A percentile compares a stretch with the other conserved stretches of the same genome.
phyloP scores from a whole-genome alignment of 306 rosid genomes.

The Casuarina cunninghamiana region DNA sequence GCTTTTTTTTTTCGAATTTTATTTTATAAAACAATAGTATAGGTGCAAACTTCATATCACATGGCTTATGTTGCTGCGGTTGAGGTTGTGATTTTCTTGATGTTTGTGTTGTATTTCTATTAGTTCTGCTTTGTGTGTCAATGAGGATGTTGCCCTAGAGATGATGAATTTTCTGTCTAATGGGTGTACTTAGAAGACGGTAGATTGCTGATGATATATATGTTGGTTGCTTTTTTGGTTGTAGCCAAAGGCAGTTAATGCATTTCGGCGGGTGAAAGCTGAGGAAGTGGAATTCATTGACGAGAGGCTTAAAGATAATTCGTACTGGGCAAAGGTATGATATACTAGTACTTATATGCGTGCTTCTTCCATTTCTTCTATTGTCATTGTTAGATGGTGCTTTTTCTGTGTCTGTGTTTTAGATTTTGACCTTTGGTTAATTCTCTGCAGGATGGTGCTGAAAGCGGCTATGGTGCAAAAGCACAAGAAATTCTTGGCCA shows the following conservation, averaged over 20 bases:
- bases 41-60: no score
- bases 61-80: no score
- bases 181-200: not conserved
- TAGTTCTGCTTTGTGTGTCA: not conserved
- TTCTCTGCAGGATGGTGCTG: conserved; percentile 78
- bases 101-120: not conserved
- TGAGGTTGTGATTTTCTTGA: not conserved
- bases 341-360: conserved; percentile 19
- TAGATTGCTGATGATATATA: conserved; percentile 14
- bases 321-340: conserved; percentile 95
- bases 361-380: not conserved
- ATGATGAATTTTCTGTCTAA: no score
- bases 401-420: conserved; percentile 2
- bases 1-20: no score
- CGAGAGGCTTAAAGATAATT: conserved; percentile 82
- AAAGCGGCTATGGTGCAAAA: conserved; percentile 92
- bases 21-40: no score
- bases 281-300: conserved; percentile 59
- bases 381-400: not conserved
- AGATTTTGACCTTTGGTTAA: conserved; percentile 14
- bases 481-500: conserved; percentile 92
- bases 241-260: conserved; percentile 63
- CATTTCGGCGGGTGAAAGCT: conserved; percentile 80
- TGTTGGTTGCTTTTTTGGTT: conserved; percentile 29
- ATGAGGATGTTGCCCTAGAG: not conserved